Conservation (phyloP, 345 rosid genomes). For the Salix arbutifolia region DNA sequence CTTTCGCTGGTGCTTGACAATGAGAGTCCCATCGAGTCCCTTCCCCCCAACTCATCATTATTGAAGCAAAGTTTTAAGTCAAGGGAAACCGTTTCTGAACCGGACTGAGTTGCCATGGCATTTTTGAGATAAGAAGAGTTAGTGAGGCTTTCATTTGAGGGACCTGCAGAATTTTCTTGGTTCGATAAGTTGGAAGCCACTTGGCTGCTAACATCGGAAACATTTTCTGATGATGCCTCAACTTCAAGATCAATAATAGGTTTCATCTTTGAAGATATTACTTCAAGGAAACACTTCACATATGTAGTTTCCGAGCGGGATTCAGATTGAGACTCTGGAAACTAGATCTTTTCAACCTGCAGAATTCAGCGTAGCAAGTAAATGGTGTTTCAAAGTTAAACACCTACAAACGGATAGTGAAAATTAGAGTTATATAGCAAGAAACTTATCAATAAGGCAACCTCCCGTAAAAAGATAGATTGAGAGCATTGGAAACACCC, state of each 20-base stretch:
- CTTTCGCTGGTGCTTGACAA: conserved; percentile 61
- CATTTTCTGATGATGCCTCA: conserved; percentile 49
- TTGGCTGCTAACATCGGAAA: conserved; percentile 53
- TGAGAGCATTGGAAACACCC: background rate
- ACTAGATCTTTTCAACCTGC: conserved; percentile 19
- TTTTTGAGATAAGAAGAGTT: conserved; percentile 22
- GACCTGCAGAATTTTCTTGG: conserved; percentile 34
- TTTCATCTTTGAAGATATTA: conserved; percentile 34
- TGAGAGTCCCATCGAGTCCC: conserved; percentile 36
- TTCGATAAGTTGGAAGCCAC: conserved; percentile 60
- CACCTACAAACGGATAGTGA: background rate
- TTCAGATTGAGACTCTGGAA: background rate
- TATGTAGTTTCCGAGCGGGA: background rate
- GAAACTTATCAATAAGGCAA: background rate
- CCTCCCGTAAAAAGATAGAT: background rate
- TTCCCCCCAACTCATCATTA: conserved; percentile 6
- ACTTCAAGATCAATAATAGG: conserved; percentile 50
- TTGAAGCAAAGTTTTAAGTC: conserved; percentile 19
- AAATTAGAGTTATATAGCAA: background rate
- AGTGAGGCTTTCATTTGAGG: conserved; percentile 32
- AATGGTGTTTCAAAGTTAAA: background rate
- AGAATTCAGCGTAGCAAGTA: background rate
- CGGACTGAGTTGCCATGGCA: conserved; percentile 8
- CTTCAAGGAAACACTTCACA: background rate
- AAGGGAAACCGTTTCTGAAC: conserved; percentile 16